These are phyloP conservation scores for Jamesozyma hellenica DNA, from an alignment of 805 yeast genomes.

Conservation along the genomic window DNA sequence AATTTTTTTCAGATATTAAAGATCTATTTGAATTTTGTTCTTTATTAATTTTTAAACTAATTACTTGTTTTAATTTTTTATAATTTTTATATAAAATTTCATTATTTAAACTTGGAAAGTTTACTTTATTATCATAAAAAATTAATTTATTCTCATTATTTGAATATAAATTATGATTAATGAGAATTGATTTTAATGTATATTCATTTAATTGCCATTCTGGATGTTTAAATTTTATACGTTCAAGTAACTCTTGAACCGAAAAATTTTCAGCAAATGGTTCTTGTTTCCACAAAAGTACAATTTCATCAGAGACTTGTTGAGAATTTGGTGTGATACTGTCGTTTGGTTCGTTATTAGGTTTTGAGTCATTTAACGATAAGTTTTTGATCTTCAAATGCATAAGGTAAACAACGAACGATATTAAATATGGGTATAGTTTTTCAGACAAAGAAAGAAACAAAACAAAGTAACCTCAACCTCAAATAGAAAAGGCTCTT, in stretches of 20 bases:
- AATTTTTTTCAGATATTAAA: conserved; percentile 39
- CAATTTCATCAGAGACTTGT: conserved; percentile 50
- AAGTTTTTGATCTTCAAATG: conserved; percentile 20
- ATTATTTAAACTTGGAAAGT: conserved; percentile 1
- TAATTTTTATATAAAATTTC: not conserved
- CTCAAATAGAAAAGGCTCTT: no score
- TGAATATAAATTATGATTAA: conserved; percentile 44
- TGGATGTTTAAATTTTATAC: conserved; percentile 42
- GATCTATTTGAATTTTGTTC: conserved; percentile 15
- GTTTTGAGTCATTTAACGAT: conserved; percentile 18
- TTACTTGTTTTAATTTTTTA: not conserved
- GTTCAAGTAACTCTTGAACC: conserved; percentile 40
- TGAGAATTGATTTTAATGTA: conserved; percentile 43
- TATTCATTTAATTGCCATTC: conserved; percentile 57
- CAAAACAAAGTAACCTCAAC: no score
- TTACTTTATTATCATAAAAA: conserved; percentile 39
- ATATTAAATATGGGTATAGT: not conserved
- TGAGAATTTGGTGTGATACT: conserved; percentile 43
- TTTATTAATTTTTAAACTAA: not conserved
- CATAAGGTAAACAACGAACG: conserved; percentile 10
- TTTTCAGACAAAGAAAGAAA: no score
- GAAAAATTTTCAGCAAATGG: conserved; percentile 52
- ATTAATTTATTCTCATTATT: conserved; percentile 37
- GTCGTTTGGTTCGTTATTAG: conserved; percentile 3
- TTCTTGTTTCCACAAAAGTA: conserved; percentile 58